Conservation (phyloP, 2,329 filamentous ascomycete genomes). For the Aspergillus hortae region DNA sequence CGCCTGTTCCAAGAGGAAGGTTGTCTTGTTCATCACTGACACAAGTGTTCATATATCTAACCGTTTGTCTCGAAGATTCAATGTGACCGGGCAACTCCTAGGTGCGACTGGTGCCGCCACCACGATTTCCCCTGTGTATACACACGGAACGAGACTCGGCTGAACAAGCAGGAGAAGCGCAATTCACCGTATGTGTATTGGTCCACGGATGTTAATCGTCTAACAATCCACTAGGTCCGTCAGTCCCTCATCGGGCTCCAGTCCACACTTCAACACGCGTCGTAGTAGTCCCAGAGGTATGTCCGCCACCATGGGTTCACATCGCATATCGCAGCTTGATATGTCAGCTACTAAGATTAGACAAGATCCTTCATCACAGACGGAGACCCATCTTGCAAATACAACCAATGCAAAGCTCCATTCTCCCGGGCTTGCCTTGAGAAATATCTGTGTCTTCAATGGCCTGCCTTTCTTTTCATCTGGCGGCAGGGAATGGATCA, state of each 20-base stretch:
- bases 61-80: slow-evolving; percentile 4
- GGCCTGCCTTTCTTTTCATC: slow-evolving; percentile 10
- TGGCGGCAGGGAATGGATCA: slow-evolving; percentile 7
- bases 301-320: too few species aligned
- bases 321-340: too few species aligned
- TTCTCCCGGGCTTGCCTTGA: slow-evolving; percentile 1
- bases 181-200: not conserved
- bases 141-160: not conserved
- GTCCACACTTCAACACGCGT: too few species aligned
- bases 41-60: too few species aligned
- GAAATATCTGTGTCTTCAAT: slow-evolving; percentile 10
- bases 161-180: not conserved
- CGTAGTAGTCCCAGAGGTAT: too few species aligned
- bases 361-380: too few species aligned
- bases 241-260: too few species aligned
- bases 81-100: slow-evolving; percentile 8
- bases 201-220: not conserved
- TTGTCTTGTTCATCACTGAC: not conserved
- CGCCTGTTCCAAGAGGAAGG: slow-evolving; percentile 7
- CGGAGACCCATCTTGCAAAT: too few species aligned
- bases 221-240: too few species aligned
- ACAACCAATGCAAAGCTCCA: not conserved
- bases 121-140: slow-evolving; percentile 9
- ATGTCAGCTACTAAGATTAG: too few species aligned
- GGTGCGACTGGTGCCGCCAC: slow-evolving; percentile 12